phyloP scores from a whole-genome alignment of 495 filamentous ascomycete species.

The Annulohypoxylon maeteangense region DNA sequence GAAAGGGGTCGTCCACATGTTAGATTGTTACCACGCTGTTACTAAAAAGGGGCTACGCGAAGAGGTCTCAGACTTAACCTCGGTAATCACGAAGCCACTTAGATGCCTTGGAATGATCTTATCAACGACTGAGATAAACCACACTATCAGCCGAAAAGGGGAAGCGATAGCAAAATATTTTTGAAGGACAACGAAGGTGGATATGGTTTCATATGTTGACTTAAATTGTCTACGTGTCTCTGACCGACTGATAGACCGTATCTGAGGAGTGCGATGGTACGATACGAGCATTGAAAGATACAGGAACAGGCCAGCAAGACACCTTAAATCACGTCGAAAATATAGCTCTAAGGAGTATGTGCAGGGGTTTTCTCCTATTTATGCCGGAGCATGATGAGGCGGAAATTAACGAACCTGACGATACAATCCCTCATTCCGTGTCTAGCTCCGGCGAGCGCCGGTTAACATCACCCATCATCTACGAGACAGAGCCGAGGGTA shows the following conservation, averaged over 20 bases:
- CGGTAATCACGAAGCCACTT: background rate
- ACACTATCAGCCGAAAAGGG: background rate
- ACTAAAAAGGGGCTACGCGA: background rate
- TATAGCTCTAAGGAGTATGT: background rate
- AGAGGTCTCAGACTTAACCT: background rate
- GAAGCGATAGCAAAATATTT: background rate
- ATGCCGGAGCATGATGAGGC: slow-evolving; percentile 4
- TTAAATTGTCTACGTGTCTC: background rate
- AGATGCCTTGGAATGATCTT: background rate
- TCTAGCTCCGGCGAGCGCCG: background rate
- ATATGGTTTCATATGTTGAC: background rate
- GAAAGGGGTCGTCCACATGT: background rate
- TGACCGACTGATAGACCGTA: slow-evolving; percentile 1
- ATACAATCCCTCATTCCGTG: background rate
- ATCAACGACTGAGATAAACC: background rate
- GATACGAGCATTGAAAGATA: background rate
- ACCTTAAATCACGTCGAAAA: background rate
- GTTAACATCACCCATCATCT: background rate
- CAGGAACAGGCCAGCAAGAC: background rate
- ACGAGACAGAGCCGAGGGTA: slow-evolving; percentile 20
- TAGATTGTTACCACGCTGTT: background rate
- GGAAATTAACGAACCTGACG: background rate
- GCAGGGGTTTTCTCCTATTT: background rate
- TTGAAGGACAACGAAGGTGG: background rate
- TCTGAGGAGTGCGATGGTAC: background rate